These are phyloP conservation scores for Melaleuca alternifolia DNA, from an alignment of 345 rosid species.

Conservation along the genomic window DNA sequence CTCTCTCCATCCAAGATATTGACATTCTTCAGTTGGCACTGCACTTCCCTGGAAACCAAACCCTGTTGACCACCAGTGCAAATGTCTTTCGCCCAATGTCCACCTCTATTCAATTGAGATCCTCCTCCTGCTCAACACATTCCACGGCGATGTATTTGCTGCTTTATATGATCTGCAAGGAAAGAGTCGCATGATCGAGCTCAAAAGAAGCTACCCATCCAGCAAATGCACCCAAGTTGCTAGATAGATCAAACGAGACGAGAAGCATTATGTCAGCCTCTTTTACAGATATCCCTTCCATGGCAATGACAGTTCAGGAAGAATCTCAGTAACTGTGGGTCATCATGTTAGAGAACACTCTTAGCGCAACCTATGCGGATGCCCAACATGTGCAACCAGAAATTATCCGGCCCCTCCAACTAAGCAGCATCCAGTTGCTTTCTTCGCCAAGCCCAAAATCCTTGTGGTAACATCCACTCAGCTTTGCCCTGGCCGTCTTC, in stretches of 20 bases:
- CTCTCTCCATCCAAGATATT: too few relatives aligned
- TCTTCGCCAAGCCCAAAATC: conserved; percentile 62
- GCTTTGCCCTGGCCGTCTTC: conserved; percentile 15
- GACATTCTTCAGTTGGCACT: background rate
- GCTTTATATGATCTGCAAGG: background rate
- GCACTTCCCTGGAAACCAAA: background rate
- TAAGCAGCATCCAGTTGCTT: conserved; percentile 63
- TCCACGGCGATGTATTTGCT: background rate
- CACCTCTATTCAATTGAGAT: background rate
- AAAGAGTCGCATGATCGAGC: background rate
- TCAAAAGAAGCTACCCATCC: background rate
- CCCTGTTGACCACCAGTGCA: background rate
- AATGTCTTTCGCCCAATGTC: background rate
- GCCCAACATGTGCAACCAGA: conserved; percentile 63
- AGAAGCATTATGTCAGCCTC: background rate
- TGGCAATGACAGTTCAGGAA: background rate
- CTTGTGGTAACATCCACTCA: conserved; percentile 45
- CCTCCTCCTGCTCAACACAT: background rate
- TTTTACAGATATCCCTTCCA: background rate
- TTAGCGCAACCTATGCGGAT: conserved; percentile 14
- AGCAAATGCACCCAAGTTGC: background rate
- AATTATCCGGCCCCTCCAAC: conserved; percentile 78
- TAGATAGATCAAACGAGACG: background rate
- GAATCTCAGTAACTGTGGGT: background rate
- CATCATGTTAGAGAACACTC: background rate